These are phyloP conservation scores for Alternaria burnsii DNA, from an alignment of 2,329 filamentous ascomycete species.

Conservation along the genomic window DNA sequence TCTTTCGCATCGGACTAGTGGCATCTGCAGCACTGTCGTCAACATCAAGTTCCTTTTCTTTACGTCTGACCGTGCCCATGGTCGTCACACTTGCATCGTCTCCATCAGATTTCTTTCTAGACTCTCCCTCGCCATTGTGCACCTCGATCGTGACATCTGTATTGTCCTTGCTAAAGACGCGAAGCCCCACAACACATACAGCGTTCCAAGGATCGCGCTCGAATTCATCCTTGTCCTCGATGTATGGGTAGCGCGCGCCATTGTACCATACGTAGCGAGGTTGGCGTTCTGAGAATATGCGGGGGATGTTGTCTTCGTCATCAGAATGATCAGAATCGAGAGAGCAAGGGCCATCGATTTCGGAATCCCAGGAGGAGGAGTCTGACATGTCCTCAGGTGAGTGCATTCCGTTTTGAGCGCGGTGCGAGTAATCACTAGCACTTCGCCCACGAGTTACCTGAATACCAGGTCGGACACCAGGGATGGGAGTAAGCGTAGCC, in stretches of 20 bases:
- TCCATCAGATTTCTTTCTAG: constrained; percentile 31
- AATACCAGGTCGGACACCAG: constrained; percentile 47
- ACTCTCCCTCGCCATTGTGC: constrained; percentile 49
- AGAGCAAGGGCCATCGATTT: constrained; percentile 49
- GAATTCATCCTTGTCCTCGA: constrained; percentile 55
- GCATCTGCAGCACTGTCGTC: constrained; percentile 54
- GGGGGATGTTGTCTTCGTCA: constrained; percentile 18
- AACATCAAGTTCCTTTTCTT: constrained; percentile 51
- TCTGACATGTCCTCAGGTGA: constrained; percentile 46
- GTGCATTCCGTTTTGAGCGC: constrained; percentile 41
- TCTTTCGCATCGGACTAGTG: constrained; percentile 46
- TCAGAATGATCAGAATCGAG: constrained; percentile 37
- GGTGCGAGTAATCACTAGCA: constrained; percentile 40
- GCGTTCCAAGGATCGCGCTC: constrained; percentile 67
- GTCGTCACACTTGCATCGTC: constrained; percentile 40
- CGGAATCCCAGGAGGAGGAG: constrained; percentile 53
- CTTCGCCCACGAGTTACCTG: constrained; percentile 42
- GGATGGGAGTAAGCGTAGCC: constrained; percentile 49
- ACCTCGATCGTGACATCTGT: constrained; percentile 62
- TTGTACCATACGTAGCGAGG: constrained; percentile 34
- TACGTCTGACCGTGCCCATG: constrained; percentile 29
- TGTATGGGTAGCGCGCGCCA: constrained; percentile 30
- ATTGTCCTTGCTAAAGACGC: constrained; percentile 65
- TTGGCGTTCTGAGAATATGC: constrained; percentile 21
- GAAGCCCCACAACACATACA: constrained; percentile 66